These are phyloP conservation scores for Phaseolus coccineus DNA, from an alignment of 331 rosid species.

Conservation along the genomic window DNA sequence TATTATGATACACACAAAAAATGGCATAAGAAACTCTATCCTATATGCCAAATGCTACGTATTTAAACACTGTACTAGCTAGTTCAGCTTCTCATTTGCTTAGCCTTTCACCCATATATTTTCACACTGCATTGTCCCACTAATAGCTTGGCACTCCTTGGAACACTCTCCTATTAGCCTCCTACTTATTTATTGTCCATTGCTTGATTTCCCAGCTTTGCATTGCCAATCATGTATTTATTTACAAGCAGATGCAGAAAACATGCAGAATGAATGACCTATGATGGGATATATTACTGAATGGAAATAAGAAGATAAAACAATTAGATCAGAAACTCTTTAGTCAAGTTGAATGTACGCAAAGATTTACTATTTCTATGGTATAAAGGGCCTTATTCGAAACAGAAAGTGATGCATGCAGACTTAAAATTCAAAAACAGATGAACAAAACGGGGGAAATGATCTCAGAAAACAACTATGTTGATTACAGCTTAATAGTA, in stretches of 20 bases:
- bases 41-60: background rate
- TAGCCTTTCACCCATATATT: background rate
- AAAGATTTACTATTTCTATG: background rate
- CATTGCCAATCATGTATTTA: constrained; percentile 3
- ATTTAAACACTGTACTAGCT: background rate
- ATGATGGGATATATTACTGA: constrained; percentile 10
- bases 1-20: constrained; percentile 2
- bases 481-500: background rate
- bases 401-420: background rate
- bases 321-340: constrained; percentile 9
- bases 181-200: constrained; percentile 22
- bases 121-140: constrained; percentile 25
- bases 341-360: background rate
- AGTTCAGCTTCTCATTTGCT: constrained; percentile 6
- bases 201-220: constrained; percentile 8
- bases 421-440: background rate
- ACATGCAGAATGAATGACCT: background rate
- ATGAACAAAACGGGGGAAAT: background rate
- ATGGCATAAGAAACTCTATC: background rate
- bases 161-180: background rate
- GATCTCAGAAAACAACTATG: background rate
- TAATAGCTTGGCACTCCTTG: constrained; percentile 4
- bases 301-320: constrained; percentile 6
- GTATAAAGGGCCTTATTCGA: background rate
- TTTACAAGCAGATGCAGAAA: constrained; percentile 21